Base-by-base conservation (phyloP, 306 rosid species). In the Rosa persica region DNA sequence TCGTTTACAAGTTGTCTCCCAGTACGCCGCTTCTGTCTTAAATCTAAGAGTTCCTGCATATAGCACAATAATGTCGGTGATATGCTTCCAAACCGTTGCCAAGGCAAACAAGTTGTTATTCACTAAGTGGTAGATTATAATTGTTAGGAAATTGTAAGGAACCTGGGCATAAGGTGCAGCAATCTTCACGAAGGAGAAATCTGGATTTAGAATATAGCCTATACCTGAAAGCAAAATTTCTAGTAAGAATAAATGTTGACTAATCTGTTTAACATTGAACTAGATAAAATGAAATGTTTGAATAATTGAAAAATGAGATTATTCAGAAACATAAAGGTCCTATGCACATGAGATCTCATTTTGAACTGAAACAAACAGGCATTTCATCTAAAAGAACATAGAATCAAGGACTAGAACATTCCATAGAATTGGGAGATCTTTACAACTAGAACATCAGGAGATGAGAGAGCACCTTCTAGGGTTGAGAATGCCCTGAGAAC, bases 151-250 rank as follows among this genome's bases (percentile, higher is more conserved):
- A 75, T 60, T 38, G 12, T 27, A 30, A 46, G 70, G 38, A 79
- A 95, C 98, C 97, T 95, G 98, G 1, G 98, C 99, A 91, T 89
- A 95, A 10, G 99, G 99, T 38, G 99, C 96, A 27, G 96, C 99
- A 73, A 93, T 90, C 89, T 95, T 91, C 68, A 85, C 99, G 49
- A 95, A 95, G 49, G 99, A 93, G 82, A 95, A 95, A 79, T 89
- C 84, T 73, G 92, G 90, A 90, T 89, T 85, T 25, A 95, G 97
- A 17, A 65, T 82, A 87, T 91, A 91, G 66, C 99, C 96, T 80
- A 95, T 86, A 85, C 98, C 94, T 93, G 87, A 65, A 76, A 81
- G 61, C 58, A 73, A 43, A 39, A 77, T 39, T 62, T 75, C 15
- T 2, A 74, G 44, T 67, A 9, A 78, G 40, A 81, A 46, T 8